Evolutionary conservation across 169 alveolate species (phyloP).

Genomic region (Cystoisospora suis): DNA sequence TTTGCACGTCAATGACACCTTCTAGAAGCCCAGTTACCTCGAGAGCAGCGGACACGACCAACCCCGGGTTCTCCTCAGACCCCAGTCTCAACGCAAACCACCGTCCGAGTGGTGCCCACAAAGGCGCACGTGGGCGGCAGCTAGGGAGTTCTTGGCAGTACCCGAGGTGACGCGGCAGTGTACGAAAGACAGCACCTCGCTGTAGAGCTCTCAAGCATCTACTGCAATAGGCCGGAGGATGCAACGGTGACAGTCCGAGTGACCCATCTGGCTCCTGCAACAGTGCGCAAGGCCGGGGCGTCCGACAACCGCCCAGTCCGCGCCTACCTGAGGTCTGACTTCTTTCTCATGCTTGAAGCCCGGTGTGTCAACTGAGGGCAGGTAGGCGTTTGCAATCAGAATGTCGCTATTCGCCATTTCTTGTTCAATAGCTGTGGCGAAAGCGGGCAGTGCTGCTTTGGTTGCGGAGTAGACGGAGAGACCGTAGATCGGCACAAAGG

Average conservation of each 20-base stretch:
- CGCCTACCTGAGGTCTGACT: slow-evolving; percentile 55
- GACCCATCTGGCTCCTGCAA: not conserved
- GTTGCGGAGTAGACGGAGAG: slow-evolving; percentile 61
- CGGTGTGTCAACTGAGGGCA: slow-evolving; percentile 64
- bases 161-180: not conserved
- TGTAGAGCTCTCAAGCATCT: not conserved
- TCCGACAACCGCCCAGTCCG: not conserved
- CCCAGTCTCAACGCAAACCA: not conserved
- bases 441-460: slow-evolving; percentile 56
- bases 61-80: not conserved
- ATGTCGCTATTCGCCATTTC: slow-evolving; percentile 53
- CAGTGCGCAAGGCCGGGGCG: not conserved
- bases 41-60: not conserved
- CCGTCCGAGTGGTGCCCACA: not conserved
- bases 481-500: slow-evolving; percentile 65
- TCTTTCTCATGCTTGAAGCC: slow-evolving; percentile 60
- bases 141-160: not conserved
- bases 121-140: not conserved
- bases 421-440: slow-evolving; percentile 61
- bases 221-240: not conserved
- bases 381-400: slow-evolving; percentile 56
- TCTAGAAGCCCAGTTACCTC: slow-evolving; percentile 58
- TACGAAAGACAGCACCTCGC: not conserved
- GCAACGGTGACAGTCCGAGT: not conserved
- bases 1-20: slow-evolving; percentile 6